Base-by-base conservation (phyloP, 345 rosid genomes). In the Salix udensis region DNA sequence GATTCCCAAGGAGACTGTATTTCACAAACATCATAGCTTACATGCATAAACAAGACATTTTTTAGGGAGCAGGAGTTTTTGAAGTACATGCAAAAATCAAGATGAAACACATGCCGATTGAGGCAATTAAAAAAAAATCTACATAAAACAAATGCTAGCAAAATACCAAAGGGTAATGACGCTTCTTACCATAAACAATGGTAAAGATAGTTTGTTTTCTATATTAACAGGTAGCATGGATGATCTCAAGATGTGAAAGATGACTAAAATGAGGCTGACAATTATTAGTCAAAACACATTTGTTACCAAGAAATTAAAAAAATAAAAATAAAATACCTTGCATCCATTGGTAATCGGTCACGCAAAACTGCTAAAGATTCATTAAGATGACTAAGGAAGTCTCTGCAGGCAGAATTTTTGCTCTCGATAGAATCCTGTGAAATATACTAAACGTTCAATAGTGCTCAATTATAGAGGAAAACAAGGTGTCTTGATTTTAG, bases 321-420 rank as follows among this genome's bases (percentile, higher is more conserved):
- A 39, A 42, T 2, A 42, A 40, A 40, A 2, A 10, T 10, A 42
- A 10, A 12, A 76, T 91, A 93, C 99, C 94, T 92, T 34, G 95
- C 92, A 84, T 92, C 90, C 65, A 86, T 76, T 19, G 92, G 93
- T 77, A 96, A 81, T 74, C 86, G 87, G 78, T 84, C 84, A 24
- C 84, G 89, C 88, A 94, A 90, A 80, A 87, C 91, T 50, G 85
- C 88, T 84, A 87, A 78, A 69, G 99, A 93, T 72, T 89, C 89
- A 6, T 86, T 90, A 76, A 93, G 82, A 72, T 84, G 85, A 65
- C 83, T 81, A 14, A 93, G 82, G 81, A 96, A 92, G 55, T 83
- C 88, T 70, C 79, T 78, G 81, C 92, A 93, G 21, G 83, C 83
- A 70, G 90, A 86, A 84, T 84, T 91, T 85, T 78, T 91, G 85